Evolutionary conservation across 2,329 filamentous ascomycete species (phyloP).

Genomic region (Alternaria dauci): DNA sequence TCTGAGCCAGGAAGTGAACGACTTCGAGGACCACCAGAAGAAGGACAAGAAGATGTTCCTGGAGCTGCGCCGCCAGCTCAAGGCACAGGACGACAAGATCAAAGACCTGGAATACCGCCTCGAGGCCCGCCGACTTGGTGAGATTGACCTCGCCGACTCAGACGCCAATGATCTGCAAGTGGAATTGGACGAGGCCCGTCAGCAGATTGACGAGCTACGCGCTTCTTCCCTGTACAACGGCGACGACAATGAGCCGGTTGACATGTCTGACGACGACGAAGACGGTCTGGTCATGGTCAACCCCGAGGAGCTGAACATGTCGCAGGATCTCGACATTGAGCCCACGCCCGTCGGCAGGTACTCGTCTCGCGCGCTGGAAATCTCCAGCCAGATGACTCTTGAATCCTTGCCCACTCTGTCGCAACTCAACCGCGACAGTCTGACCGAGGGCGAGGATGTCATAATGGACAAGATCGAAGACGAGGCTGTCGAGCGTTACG

Average conservation of each 20-base stretch:
- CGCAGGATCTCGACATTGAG: constrained; percentile 41
- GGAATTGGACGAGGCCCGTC: constrained; percentile 44
- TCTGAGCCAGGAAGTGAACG: constrained; percentile 53
- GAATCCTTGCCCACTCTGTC: constrained; percentile 35
- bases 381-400: constrained; percentile 42
- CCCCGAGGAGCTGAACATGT: constrained; percentile 44
- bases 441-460: constrained; percentile 33
- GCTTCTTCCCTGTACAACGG: constrained; percentile 44
- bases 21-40: constrained; percentile 49
- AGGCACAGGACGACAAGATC: constrained; percentile 48
- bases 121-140: constrained; percentile 47
- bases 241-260: constrained; percentile 32
- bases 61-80: constrained; percentile 49
- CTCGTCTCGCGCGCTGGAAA: constrained; percentile 37
- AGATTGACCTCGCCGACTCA: constrained; percentile 51
- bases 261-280: constrained; percentile 39
- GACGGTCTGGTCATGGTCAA: constrained; percentile 44
- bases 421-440: constrained; percentile 38
- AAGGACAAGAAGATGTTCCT: constrained; percentile 50
- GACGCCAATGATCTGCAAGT: constrained; percentile 44
- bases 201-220: constrained; percentile 49
- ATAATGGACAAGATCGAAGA: constrained; percentile 44
- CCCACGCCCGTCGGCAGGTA: constrained; percentile 39
- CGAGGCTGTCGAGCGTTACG: constrained; percentile 47
- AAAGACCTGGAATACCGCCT: constrained; percentile 50